phyloP scores from a whole-genome alignment of 805 yeast genomes.

The Hyphopichia homilentoma region DNA sequence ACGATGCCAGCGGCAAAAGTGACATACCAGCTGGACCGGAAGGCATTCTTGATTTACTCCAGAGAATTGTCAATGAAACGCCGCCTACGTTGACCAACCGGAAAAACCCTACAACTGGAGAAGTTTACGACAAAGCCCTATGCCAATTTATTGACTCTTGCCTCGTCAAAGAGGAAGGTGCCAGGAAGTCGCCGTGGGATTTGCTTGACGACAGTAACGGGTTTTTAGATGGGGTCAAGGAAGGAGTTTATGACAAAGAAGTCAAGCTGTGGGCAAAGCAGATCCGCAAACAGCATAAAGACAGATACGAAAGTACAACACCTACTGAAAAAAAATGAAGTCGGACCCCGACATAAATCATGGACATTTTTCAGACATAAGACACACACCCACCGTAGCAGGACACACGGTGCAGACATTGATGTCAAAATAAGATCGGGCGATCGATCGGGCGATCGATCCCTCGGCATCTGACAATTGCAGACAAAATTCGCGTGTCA shows the following conservation, averaged over 20 bases:
- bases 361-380: background rate
- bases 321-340: conserved; percentile 2
- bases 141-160: conserved; percentile 73
- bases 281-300: conserved; percentile 31
- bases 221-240: conserved; percentile 28
- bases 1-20: too few species aligned
- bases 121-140: conserved; percentile 43
- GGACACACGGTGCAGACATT: conserved; percentile 1
- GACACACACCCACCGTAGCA: conserved; percentile 1
- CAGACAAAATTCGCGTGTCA: too few species aligned
- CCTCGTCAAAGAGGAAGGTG: conserved; percentile 61
- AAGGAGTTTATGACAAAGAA: conserved; percentile 31
- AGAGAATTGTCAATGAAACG: conserved; percentile 88
- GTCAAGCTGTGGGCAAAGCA: conserved; percentile 40
- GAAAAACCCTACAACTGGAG: conserved; percentile 23
- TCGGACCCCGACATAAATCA: background rate
- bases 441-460: too few species aligned
- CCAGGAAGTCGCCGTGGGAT: conserved; percentile 72
- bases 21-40: conserved; percentile 51
- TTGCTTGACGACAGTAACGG: conserved; percentile 40
- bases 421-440: too few species aligned
- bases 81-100: conserved; percentile 63
- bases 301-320: conserved; percentile 9
- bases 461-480: too few species aligned
- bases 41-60: conserved; percentile 86